These are phyloP conservation scores for Claviceps sp. DNA, from an alignment of 2,329 filamentous ascomycete genomes.

Conservation along the genomic window DNA sequence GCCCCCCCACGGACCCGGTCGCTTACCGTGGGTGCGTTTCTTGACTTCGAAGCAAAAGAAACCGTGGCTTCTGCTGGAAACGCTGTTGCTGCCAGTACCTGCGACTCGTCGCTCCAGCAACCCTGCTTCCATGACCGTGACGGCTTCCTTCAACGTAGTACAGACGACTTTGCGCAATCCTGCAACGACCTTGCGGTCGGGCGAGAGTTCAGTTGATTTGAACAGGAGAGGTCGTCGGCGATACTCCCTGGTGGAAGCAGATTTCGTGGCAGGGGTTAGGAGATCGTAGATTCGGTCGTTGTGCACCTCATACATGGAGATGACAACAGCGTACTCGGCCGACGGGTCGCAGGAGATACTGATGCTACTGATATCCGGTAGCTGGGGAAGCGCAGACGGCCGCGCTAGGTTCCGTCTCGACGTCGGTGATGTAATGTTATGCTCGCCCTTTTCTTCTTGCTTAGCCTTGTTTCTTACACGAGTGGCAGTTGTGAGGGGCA, in stretches of 20 bases:
- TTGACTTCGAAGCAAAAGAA: conserved; percentile 95
- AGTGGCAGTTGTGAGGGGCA: conserved; percentile 33
- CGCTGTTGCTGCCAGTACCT: conserved; percentile 85
- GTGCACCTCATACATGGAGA: conserved; percentile 99
- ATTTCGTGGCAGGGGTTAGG: conserved; percentile 49
- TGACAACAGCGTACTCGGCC: conserved; percentile 72
- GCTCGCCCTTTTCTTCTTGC: conserved; percentile 33
- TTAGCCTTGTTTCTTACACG: conserved; percentile 36
- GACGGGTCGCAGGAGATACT: conserved; percentile 43
- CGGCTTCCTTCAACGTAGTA: conserved; percentile 64
- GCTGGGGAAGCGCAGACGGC: conserved; percentile 56
- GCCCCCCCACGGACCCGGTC: conserved; percentile 52
- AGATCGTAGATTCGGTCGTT: conserved; percentile 97
- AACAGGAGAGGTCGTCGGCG: conserved; percentile 75
- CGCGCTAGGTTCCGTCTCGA: conserved; percentile 52
- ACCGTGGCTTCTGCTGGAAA: conserved; percentile 82
- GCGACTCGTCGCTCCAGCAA: conserved; percentile 76
- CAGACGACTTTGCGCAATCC: conserved; percentile 86
- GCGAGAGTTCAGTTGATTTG: conserved; percentile 78
- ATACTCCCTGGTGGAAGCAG: conserved; percentile 51
- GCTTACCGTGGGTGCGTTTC: conserved; percentile 45
- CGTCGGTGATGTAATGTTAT: conserved; percentile 32
- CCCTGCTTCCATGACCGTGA: conserved; percentile 82
- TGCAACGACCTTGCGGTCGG: conserved; percentile 87
- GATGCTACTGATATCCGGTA: conserved; percentile 61